phyloP scores from a whole-genome alignment of 108 stramenopile species.

The Skeletonema menzelii region DNA sequence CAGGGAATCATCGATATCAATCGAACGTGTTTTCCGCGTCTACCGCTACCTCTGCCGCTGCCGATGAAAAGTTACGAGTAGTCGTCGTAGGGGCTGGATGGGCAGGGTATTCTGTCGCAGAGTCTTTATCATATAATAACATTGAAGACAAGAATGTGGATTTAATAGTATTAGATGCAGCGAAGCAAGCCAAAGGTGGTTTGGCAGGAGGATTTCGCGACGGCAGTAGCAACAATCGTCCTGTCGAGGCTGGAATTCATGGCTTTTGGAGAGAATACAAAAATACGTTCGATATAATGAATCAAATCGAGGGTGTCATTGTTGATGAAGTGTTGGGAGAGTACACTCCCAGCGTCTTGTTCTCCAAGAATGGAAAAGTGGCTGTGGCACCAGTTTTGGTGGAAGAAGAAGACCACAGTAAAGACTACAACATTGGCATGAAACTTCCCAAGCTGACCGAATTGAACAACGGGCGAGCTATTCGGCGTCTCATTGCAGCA shows the following conservation, averaged over 20 bases:
- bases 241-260: conserved; percentile 86
- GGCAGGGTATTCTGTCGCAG: conserved; percentile 70
- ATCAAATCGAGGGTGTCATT: conserved; percentile 57
- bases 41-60: not conserved
- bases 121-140: conserved; percentile 39
- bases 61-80: conserved; percentile 29
- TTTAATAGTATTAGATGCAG: conserved; percentile 70
- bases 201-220: conserved; percentile 68
- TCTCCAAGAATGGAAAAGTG: conserved; percentile 67
- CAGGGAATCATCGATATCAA: not conserved
- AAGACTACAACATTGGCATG: not conserved
- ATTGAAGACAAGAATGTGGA: conserved; percentile 25
- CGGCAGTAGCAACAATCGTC: conserved; percentile 29
- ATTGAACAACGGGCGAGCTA: conserved; percentile 13
- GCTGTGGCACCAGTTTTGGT: conserved; percentile 76
- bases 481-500: conserved; percentile 44
- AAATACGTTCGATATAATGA: conserved; percentile 80
- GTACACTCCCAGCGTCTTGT: conserved; percentile 68
- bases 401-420: conserved; percentile 19
- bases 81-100: conserved; percentile 81
- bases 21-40: not conserved
- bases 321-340: conserved; percentile 70
- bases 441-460: conserved; percentile 7
- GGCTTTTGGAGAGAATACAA: conserved; percentile 88
- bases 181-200: conserved; percentile 65